Evolutionary conservation across 805 yeast species (phyloP).

Genomic region (Sugiyamaella lignohabitans): DNA sequence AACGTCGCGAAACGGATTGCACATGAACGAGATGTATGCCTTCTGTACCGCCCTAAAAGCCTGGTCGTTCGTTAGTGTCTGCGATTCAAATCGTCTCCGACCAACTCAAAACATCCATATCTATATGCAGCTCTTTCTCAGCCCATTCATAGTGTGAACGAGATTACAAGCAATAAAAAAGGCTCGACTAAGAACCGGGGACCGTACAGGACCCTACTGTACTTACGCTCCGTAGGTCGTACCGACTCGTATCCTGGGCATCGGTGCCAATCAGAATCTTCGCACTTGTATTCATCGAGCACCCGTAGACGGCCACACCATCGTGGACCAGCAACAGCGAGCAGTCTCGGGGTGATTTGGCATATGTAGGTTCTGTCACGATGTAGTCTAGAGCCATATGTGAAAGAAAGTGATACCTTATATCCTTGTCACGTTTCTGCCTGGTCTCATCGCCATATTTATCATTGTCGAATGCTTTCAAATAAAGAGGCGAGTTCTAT

Average conservation of each 20-base stretch:
- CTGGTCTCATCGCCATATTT: too few species aligned
- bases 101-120: too few species aligned
- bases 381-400: conserved; percentile 35
- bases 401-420: conserved; percentile 31
- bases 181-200: neutral
- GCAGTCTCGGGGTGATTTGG: conserved; percentile 18
- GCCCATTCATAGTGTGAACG: too few species aligned
- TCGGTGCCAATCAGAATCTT: conserved; percentile 29
- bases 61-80: conserved; percentile 5
- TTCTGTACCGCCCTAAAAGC: conserved; percentile 24
- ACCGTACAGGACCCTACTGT: too few species aligned
- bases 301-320: conserved; percentile 34
- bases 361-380: conserved; percentile 19
- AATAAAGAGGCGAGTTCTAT: conserved; percentile 24
- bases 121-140: too few species aligned
- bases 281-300: conserved; percentile 30
- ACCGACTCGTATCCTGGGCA: conserved; percentile 21
- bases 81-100: neutral
- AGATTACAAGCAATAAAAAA: neutral
- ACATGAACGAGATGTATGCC: conserved; percentile 27
- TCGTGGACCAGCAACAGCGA: conserved; percentile 30
- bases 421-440: conserved; percentile 8
- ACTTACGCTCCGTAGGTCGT: conserved; percentile 19
- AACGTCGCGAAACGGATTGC: conserved; percentile 30
- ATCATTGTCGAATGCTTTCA: conserved; percentile 14